These are phyloP conservation scores for Xylaria polymorpha DNA, from an alignment of 2,329 filamentous ascomycete genomes.

Conservation along the genomic window DNA sequence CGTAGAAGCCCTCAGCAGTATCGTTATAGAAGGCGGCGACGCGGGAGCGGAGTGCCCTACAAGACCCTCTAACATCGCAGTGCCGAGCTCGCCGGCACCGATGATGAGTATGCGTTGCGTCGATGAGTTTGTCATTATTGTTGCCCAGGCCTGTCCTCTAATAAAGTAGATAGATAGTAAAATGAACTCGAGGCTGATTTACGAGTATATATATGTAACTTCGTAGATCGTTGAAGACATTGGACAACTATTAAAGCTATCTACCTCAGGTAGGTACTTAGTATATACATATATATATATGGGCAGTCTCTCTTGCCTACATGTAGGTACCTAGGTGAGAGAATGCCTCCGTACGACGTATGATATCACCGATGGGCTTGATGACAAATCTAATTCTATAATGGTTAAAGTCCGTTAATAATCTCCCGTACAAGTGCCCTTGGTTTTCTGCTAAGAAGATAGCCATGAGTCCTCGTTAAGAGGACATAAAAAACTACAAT, in stretches of 20 bases:
- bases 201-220: background rate
- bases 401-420: conserved; percentile 10
- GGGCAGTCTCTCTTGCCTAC: too few relatives aligned
- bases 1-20: conserved; percentile 65
- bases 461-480: conserved; percentile 2
- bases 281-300: background rate
- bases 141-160: background rate
- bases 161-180: background rate
- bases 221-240: background rate
- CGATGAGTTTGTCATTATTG: conserved; percentile 18
- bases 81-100: conserved; percentile 74
- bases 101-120: conserved; percentile 64
- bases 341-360: background rate
- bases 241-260: background rate
- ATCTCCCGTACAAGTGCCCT: background rate
- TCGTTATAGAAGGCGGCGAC: conserved; percentile 53
- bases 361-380: conserved; percentile 23
- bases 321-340: background rate
- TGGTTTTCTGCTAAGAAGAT: background rate
- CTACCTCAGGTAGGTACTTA: too few relatives aligned
- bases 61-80: conserved; percentile 65
- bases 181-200: background rate
- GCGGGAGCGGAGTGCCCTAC: conserved; percentile 54
- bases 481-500: background rate
- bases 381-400: conserved; percentile 24